Conservation (phyloP, 331 rosid species). For the Stylosanthes scabra region DNA sequence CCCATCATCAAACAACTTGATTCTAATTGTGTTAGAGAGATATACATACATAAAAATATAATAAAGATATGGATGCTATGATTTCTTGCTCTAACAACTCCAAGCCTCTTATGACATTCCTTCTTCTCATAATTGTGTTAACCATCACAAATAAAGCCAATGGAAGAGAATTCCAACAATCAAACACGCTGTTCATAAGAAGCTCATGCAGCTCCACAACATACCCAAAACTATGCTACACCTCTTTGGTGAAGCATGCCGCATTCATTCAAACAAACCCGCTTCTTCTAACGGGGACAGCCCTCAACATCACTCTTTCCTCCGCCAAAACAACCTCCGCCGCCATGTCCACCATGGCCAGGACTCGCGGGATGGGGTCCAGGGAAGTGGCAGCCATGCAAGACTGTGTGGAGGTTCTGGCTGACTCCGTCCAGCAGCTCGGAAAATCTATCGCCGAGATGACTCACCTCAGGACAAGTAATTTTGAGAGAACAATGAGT, state of each 20-base stretch:
- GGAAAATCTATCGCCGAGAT: constrained; percentile 57
- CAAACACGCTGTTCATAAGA: constrained; percentile 62
- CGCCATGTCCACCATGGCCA: constrained; percentile 43
- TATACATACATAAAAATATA: no score
- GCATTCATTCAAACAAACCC: constrained; percentile 59
- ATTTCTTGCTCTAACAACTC: not conserved
- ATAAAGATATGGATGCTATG: constrained; percentile 45
- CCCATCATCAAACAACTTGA: not conserved
- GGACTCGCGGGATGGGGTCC: constrained; percentile 42
- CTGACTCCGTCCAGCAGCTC: constrained; percentile 64
- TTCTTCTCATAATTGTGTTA: constrained; percentile 34
- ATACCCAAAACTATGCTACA: constrained; percentile 71
- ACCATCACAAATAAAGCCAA: constrained; percentile 27
- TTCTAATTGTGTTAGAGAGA: not conserved
- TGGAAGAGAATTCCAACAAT: constrained; percentile 34
- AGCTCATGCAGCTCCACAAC: constrained; percentile 67
- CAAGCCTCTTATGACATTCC: constrained; percentile 26
- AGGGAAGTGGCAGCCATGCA: constrained; percentile 62
- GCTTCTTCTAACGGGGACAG: constrained; percentile 52
- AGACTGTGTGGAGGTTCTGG: constrained; percentile 75
- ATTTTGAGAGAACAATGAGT: constrained; percentile 52
- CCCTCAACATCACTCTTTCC: constrained; percentile 68
- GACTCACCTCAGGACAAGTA: constrained; percentile 36
- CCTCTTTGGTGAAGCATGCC: constrained; percentile 70
- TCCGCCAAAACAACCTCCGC: constrained; percentile 55